Conservation (phyloP, 352 stramenopile genomes). For the Thraustochytrium sp. region DNA sequence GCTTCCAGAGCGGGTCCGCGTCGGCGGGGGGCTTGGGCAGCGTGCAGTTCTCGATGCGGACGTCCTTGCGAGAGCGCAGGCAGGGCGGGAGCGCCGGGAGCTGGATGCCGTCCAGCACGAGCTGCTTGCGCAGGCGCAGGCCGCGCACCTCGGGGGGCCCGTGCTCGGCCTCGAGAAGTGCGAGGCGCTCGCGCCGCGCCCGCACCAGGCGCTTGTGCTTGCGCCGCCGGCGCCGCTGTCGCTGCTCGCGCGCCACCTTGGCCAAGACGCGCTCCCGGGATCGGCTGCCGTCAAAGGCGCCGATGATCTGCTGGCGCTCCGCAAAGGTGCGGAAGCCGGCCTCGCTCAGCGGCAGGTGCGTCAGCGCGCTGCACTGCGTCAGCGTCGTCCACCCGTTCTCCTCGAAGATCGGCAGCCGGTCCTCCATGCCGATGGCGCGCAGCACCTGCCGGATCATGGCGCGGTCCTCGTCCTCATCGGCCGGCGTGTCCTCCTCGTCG, state of each 20-base stretch:
- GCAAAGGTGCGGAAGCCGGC: background rate
- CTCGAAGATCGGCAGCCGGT: background rate
- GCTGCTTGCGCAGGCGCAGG: background rate
- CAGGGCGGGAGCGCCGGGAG: background rate
- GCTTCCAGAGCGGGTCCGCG: no score
- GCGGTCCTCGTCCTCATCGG: background rate
- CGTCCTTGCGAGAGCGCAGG: background rate
- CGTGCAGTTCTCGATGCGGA: no score
- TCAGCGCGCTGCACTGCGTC: background rate
- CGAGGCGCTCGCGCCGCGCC: background rate
- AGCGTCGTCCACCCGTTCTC: background rate
- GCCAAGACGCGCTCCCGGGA: background rate
- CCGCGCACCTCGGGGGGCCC: background rate
- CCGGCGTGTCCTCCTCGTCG: background rate
- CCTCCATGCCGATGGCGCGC: background rate
- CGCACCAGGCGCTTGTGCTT: background rate
- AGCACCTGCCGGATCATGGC: background rate
- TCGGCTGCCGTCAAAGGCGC: background rate
- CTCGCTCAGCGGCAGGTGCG: background rate
- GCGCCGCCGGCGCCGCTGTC: background rate
- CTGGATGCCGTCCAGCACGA: background rate
- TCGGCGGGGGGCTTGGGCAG: no score
- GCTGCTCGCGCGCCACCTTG: background rate
- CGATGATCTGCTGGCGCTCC: background rate
- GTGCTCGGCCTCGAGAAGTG: background rate